Conservation (phyloP, 192 early-diverging fungal species). For the Endogone sp. region DNA sequence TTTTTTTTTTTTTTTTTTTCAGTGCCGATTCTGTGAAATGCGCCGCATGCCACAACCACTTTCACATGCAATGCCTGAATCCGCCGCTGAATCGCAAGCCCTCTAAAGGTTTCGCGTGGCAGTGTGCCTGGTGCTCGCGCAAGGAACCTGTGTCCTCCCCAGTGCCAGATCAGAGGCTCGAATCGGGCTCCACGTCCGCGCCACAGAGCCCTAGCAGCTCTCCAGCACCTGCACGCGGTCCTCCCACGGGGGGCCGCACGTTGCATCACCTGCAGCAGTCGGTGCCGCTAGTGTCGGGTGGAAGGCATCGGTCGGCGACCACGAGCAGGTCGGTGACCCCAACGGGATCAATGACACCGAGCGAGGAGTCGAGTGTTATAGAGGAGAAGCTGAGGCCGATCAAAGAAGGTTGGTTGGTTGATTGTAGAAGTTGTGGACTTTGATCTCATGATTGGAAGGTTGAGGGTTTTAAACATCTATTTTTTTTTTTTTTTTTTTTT, state of each 20-base stretch:
- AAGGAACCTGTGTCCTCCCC: conserved; percentile 21
- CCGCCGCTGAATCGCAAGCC: conserved; percentile 74
- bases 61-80: conserved; percentile 80
- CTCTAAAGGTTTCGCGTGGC: conserved; percentile 84
- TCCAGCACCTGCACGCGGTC: too few relatives aligned
- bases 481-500: too few relatives aligned
- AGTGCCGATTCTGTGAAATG: conserved; percentile 72
- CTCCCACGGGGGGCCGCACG: too few relatives aligned
- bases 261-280: not conserved
- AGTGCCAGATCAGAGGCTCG: not conserved
- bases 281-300: not conserved
- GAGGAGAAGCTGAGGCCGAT: not conserved
- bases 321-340: conserved; percentile 15
- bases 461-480: too few relatives aligned
- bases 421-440: not conserved
- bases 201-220: not conserved
- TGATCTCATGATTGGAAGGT: not conserved
- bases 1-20: not conserved
- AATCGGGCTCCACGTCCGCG: conserved; percentile 9
- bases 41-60: conserved; percentile 67
- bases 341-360: conserved; percentile 21
- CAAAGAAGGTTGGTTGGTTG: not conserved
- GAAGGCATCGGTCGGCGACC: conserved; percentile 1
- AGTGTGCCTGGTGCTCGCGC: conserved; percentile 68
- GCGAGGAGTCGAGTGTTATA: conserved; percentile 13